phyloP scores from a whole-genome alignment of 495 filamentous ascomycete species.

The Beverwykella pulmonaria region DNA sequence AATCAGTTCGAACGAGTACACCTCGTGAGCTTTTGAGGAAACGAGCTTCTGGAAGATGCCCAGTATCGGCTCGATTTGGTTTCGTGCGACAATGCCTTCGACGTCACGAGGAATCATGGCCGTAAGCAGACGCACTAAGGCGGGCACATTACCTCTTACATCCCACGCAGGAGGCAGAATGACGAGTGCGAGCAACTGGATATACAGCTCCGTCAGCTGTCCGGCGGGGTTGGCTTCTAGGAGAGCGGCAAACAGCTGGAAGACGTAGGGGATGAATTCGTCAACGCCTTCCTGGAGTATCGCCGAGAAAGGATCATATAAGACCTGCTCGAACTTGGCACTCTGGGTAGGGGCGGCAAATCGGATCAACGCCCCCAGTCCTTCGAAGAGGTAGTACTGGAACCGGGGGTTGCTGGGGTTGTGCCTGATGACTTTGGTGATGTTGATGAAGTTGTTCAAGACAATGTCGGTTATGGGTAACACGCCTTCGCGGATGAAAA shows the following conservation, averaged over 20 bases:
- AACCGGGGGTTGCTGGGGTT: constrained; percentile 98
- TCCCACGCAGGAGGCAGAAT: constrained; percentile 83
- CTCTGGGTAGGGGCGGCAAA: constrained; percentile 70
- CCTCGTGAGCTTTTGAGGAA: constrained; percentile 70
- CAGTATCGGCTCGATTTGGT: constrained; percentile 78
- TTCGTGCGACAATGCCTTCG: constrained; percentile 68
- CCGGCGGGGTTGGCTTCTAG: constrained; percentile 78
- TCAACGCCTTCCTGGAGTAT: constrained; percentile 80
- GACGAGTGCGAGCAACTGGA: constrained; percentile 71
- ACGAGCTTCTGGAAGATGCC: constrained; percentile 91
- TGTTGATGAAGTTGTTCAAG: constrained; percentile 75
- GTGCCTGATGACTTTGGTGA: constrained; percentile 81
- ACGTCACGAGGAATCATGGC: constrained; percentile 79
- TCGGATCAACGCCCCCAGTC: constrained; percentile 89
- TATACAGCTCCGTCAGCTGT: constrained; percentile 73
- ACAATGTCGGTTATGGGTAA: constrained; percentile 70
- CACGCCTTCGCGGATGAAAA: constrained; percentile 82
- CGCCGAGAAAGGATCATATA: constrained; percentile 75
- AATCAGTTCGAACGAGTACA: constrained; percentile 83
- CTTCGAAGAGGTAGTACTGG: constrained; percentile 98
- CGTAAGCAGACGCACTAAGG: constrained; percentile 79
- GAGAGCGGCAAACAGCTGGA: constrained; percentile 89
- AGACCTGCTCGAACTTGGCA: constrained; percentile 70
- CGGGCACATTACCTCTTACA: constrained; percentile 87
- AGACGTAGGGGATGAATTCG: constrained; percentile 95